Conservation (phyloP, 345 rosid species). For the Citrus australasica region DNA sequence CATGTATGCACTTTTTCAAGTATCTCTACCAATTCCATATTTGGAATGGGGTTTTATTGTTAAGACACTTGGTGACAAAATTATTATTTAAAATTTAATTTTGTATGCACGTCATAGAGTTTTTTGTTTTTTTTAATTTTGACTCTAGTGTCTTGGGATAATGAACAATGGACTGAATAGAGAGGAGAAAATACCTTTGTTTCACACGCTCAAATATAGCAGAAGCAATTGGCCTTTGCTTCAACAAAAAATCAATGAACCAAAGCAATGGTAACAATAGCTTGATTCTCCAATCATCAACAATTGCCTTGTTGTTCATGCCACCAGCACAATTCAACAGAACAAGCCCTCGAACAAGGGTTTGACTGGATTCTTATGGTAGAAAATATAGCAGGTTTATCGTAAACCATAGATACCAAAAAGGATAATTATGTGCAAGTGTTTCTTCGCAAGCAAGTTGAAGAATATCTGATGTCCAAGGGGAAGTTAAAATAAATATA, state of each 20-base stretch:
- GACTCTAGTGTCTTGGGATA: too few relatives aligned
- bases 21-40: too few relatives aligned
- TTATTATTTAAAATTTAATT: too few relatives aligned
- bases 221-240: conserved; percentile 61
- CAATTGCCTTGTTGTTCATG: conserved; percentile 92
- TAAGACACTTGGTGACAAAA: too few relatives aligned
- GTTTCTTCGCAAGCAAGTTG: conserved; percentile 1
- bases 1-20: too few relatives aligned
- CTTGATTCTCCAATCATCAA: conserved; percentile 97
- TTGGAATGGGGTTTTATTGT: too few relatives aligned
- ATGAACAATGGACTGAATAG: not conserved
- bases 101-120: too few relatives aligned
- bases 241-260: conserved; percentile 70
- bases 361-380: conserved; percentile 38
- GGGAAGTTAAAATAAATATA: not conserved
- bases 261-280: conserved; percentile 64
- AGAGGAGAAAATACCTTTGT: conserved; percentile 38
- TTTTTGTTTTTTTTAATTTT: too few relatives aligned
- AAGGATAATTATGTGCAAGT: not conserved
- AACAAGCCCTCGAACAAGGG: conserved; percentile 65
- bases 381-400: not conserved
- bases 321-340: conserved; percentile 90
- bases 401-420: not conserved
- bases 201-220: conserved; percentile 67
- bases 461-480: not conserved